Conservation (phyloP, 2,329 filamentous ascomycete species). For the Beauveria asiatica region DNA sequence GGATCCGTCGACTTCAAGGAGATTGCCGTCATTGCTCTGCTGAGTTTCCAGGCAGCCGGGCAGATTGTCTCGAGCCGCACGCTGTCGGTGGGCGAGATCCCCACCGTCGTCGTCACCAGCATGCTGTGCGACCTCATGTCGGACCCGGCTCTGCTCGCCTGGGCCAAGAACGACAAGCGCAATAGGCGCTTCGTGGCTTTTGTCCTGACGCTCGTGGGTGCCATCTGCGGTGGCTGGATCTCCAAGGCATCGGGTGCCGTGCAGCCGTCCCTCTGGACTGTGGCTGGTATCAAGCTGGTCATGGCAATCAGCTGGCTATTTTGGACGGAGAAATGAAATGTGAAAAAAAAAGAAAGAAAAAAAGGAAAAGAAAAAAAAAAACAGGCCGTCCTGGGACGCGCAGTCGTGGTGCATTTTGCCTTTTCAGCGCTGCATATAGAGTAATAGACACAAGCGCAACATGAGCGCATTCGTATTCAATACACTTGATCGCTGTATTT, state of each 20-base stretch:
- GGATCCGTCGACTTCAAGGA: conserved; percentile 19
- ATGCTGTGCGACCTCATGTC: conserved; percentile 45
- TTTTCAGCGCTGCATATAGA: conserved; percentile 11
- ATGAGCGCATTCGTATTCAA: not conserved
- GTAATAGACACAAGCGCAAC: conserved; percentile 6
- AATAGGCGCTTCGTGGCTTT: conserved; percentile 38
- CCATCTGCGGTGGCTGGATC: conserved; percentile 40
- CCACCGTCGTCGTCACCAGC: conserved; percentile 46
- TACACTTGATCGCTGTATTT: not conserved
- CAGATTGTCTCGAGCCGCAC: conserved; percentile 42
- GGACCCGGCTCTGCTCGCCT: conserved; percentile 38
- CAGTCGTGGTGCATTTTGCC: not conserved
- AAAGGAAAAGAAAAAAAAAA: too few species aligned
- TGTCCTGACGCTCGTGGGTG: conserved; percentile 37
- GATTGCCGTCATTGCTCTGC: conserved; percentile 34
- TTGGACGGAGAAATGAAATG: conserved; percentile 20
- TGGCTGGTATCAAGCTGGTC: conserved; percentile 34
- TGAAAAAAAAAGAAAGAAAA: too few species aligned
- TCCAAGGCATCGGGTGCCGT: conserved; percentile 33
- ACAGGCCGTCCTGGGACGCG: not conserved
- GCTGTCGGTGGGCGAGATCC: conserved; percentile 44
- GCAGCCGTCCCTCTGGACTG: conserved; percentile 35
- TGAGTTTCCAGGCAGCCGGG: conserved; percentile 46
- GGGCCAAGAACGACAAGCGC: conserved; percentile 37
- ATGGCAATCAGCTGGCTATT: conserved; percentile 28